A percentile compares a stretch with the other conserved stretches of the same genome.
phyloP scores from a whole-genome alignment of 805 yeast species.

The Yamadazyma insecticola region DNA sequence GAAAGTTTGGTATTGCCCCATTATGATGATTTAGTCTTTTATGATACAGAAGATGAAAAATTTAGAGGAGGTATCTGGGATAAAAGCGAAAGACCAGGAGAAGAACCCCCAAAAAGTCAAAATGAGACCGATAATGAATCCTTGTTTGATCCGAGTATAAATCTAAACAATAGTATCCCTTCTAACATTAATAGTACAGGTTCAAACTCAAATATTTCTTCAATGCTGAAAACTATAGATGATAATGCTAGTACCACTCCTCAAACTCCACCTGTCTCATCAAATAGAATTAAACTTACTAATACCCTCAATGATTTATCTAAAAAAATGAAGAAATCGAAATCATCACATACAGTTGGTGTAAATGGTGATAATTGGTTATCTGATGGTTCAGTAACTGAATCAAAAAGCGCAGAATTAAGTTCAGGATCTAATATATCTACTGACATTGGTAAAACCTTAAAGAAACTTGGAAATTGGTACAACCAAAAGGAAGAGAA shows the following conservation, averaged over 20 bases:
- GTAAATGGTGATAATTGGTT: slow-evolving; percentile 21
- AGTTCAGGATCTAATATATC: slow-evolving; percentile 5
- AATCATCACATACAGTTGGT: slow-evolving; percentile 18
- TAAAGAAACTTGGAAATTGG: slow-evolving; percentile 66
- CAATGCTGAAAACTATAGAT: too few species aligned
- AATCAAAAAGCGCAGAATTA: slow-evolving; percentile 2
- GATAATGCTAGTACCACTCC: too few species aligned
- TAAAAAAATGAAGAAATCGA: slow-evolving; percentile 19
- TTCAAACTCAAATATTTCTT: too few species aligned
- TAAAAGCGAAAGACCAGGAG: slow-evolving; percentile 16
- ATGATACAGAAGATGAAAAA: slow-evolving; percentile 58
- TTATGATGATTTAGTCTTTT: slow-evolving; percentile 84
- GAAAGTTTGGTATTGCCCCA: slow-evolving; percentile 80
- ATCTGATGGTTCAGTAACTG: slow-evolving; percentile 22
- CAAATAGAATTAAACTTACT: slow-evolving; percentile 16
- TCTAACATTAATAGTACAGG: neutral
- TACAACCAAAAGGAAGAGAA: slow-evolving; percentile 29
- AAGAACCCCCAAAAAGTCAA: neutral
- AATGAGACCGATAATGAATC: slow-evolving; percentile 2
- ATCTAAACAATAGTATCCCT: too few species aligned
- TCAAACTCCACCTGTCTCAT: too few species aligned
- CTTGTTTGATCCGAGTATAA: slow-evolving; percentile 2
- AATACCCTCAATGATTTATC: slow-evolving; percentile 23
- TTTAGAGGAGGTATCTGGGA: slow-evolving; percentile 97
- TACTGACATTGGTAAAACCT: slow-evolving; percentile 27